Percentiles rank a stretch among this genome's conserved stretches.
phyloP scores from a whole-genome alignment of 2,329 filamentous ascomycete genomes.

The Raffaelea deltoideospora region DNA sequence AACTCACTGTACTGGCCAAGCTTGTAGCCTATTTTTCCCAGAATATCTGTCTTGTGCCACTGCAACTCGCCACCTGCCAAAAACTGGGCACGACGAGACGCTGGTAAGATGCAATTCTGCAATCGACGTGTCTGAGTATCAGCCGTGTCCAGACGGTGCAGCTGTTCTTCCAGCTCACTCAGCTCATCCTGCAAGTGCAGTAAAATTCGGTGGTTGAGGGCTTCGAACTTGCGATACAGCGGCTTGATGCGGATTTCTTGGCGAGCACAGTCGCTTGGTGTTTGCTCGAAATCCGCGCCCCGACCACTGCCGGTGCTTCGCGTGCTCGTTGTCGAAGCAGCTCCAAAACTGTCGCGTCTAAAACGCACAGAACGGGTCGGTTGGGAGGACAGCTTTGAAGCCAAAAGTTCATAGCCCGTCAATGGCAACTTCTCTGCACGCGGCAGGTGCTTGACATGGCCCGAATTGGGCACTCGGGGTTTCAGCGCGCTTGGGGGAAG shows the following conservation, averaged over 20 bases:
- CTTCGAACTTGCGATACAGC: constrained; percentile 71
- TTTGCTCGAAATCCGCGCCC: not conserved
- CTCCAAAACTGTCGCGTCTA: constrained; percentile 5
- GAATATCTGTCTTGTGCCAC: constrained; percentile 42
- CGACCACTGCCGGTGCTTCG: constrained; percentile 1
- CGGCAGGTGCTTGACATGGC: constrained; percentile 20
- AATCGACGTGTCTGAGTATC: constrained; percentile 33
- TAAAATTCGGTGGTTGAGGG: constrained; percentile 67
- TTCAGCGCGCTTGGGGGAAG: constrained; percentile 21
- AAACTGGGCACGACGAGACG: constrained; percentile 43
- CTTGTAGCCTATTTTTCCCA: constrained; percentile 50
- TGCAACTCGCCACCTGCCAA: constrained; percentile 40
- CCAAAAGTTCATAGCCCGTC: constrained; percentile 48
- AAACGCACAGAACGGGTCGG: constrained; percentile 9
- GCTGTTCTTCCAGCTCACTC: constrained; percentile 62
- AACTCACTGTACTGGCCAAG: constrained; percentile 50
- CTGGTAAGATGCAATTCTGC: constrained; percentile 32
- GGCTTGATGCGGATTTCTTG: constrained; percentile 39
- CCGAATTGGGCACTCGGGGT: constrained; percentile 18
- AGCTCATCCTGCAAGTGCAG: constrained; percentile 79
- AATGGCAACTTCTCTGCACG: constrained; percentile 27
- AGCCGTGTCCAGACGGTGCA: constrained; percentile 49
- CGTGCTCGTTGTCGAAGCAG: constrained; percentile 1
- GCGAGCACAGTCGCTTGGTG: not conserved
- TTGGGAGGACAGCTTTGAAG: constrained; percentile 32